These are phyloP conservation scores for Eucalyptus coolabah DNA, from an alignment of 345 rosid species.

Conservation along the genomic window DNA sequence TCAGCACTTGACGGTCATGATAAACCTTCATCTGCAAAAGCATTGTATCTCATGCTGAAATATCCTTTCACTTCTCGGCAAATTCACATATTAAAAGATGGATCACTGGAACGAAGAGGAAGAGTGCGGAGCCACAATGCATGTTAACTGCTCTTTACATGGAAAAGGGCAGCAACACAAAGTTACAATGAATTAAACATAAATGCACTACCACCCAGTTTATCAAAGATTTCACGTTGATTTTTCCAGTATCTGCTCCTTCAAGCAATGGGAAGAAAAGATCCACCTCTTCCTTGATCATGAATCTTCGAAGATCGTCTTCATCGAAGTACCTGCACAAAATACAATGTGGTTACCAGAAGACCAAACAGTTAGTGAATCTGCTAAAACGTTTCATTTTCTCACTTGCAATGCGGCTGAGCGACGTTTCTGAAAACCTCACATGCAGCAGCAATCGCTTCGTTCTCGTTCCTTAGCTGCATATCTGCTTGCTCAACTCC, in stretches of 20 bases:
- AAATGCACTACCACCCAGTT: slow-evolving; percentile 64
- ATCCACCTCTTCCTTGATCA: slow-evolving; percentile 83
- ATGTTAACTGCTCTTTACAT: not conserved
- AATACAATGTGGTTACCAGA: not conserved
- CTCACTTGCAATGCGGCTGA: too few species aligned
- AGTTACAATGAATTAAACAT: not conserved
- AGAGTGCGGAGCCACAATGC: too few species aligned
- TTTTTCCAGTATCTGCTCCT: slow-evolving; percentile 31
- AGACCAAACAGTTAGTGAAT: not conserved
- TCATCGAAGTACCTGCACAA: slow-evolving; percentile 56
- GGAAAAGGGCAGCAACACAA: not conserved
- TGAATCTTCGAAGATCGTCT: slow-evolving; percentile 61
- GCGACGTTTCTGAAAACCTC: too few species aligned
- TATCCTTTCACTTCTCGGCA: too few species aligned
- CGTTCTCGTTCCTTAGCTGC: too few species aligned
- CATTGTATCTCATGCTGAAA: too few species aligned
- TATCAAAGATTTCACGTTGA: slow-evolving; percentile 48
- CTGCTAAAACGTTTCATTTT: not conserved
- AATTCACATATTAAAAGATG: too few species aligned
- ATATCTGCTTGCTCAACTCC: too few species aligned
- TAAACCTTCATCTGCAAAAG: too few species aligned
- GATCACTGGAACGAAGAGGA: not conserved
- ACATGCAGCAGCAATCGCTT: too few species aligned
- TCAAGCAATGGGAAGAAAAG: slow-evolving; percentile 60
- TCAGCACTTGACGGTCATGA: too few species aligned